Evolutionary conservation across 805 yeast species (phyloP), one percentile per base, ranked within the genome.

Genomic region (Lachancea nothofagi): DNA sequence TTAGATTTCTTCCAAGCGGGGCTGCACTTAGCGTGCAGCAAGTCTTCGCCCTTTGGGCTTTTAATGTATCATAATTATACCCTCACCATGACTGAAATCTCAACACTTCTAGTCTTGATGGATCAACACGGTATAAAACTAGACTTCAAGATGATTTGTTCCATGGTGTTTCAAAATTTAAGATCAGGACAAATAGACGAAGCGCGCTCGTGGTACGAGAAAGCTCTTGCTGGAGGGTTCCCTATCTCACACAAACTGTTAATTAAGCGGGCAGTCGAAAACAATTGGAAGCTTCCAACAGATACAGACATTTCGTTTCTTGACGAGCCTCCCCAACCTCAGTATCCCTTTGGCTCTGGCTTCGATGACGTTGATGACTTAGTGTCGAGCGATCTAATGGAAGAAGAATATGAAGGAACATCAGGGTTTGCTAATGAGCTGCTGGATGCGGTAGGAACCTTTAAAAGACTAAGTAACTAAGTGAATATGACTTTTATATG

Each of bases 191-290:
- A 53, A 17, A 33, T 35, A 9, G 45, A 45, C 2, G 51, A 47
- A 12, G 63, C 65, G 3, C 38, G 51, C 12, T 12, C 41, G 5
- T 60, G 64, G 64, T 60, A 57, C 31, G 19, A 46, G 21, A 57
- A 47, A 34, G 49, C 58, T 9, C 20, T 48, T 5, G 23, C 38
- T n/a, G 53, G 51, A 8, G 49, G 51, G 3, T 59, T 53, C 22
- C 41, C 46, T 9, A 36, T 60, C 7, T 46, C 38, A 13, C 59
- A 60, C 38, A 29, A 30, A 17, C 15, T 38, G 3, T 26, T 60
- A 15, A 42, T 59, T 12, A 33, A 49, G 27, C 37, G 44, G 5
- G 44, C 52, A 2, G 28, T 40, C 7, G 38, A 43, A 26, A 38
- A 52, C 17, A 44, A 40, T 13, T 59, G 64, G 64, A 48, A 49